Percentiles rank a stretch among this genome's conserved stretches.
Conservation (phyloP, 345 rosid species). For the Citrus cavaleriei region DNA sequence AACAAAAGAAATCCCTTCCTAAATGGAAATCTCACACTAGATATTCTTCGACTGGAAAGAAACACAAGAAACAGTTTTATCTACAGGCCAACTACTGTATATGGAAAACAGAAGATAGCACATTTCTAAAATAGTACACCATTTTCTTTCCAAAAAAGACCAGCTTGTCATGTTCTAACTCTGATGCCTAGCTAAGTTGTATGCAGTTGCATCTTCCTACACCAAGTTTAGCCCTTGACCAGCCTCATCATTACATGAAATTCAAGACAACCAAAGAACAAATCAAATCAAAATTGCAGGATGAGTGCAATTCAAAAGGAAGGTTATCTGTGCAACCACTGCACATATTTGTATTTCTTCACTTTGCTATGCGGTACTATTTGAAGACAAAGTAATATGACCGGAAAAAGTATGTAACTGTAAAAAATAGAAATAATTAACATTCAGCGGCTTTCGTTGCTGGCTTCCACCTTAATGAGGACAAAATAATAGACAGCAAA, state of each 20-base stretch:
- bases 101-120: not conserved
- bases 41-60: not conserved
- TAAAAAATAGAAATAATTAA: not conserved
- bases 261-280: not conserved
- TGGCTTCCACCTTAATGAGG: not conserved
- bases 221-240: not conserved
- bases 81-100: not conserved
- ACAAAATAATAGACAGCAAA: not conserved
- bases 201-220: not conserved
- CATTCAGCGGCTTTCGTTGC: not conserved
- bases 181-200: not conserved
- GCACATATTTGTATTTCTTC: not conserved
- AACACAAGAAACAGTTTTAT: not conserved
- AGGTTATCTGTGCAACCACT: not conserved
- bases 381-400: not conserved
- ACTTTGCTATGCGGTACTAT: not conserved
- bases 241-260: not conserved
- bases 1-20: not conserved
- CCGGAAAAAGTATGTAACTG: not conserved
- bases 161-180: not conserved
- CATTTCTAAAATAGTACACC: not conserved
- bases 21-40: not conserved
- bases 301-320: not conserved
- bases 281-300: not conserved
- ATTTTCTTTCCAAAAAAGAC: not conserved